A percentile compares a stretch with the other conserved stretches of the same genome.
Evolutionary conservation across 176 grass and related monocot species (phyloP).

Genomic region (Bolboschoenus planiculmis): DNA sequence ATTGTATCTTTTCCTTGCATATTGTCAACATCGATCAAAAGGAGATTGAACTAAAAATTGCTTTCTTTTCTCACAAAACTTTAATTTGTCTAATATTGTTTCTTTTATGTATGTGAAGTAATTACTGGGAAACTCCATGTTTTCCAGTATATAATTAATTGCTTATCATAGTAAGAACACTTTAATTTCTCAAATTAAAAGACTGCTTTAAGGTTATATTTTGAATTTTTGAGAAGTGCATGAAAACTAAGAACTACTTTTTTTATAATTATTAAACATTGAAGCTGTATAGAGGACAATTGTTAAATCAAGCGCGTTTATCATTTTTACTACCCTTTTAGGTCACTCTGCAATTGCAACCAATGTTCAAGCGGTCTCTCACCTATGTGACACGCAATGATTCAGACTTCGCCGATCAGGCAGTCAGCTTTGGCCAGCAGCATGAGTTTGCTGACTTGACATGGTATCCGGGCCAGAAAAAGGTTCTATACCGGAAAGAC

Average conservation of each 20-base stretch:
- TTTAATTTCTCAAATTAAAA: background rate
- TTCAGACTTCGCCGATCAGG: constrained; percentile 26
- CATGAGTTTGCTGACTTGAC: constrained; percentile 48
- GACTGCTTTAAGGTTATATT: background rate
- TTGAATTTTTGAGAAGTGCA: background rate
- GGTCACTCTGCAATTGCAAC: constrained; percentile 37
- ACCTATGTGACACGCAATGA: constrained; percentile 16
- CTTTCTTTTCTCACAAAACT: background rate
- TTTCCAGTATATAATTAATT: background rate
- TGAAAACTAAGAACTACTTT: background rate
- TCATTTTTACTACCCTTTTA: constrained; percentile 1
- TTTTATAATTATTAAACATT: background rate
- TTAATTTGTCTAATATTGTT: background rate
- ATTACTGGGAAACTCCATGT: background rate
- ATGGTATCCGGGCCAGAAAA: constrained; percentile 44
- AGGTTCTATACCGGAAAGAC: constrained; percentile 40
- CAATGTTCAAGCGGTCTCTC: constrained; percentile 45
- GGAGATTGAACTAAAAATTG: background rate
- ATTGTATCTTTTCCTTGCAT: background rate
- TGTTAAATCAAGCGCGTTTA: background rate
- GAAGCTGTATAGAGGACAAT: background rate
- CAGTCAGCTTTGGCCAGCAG: constrained; percentile 19
- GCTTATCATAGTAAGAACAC: background rate
- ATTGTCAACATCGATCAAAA: background rate
- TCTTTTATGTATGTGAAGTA: background rate